A percentile compares a stretch with the other conserved stretches of the same genome.
These are phyloP conservation scores for Abortiporus biennis DNA, from an alignment of 1,284 basidiomycete genomes.

Conservation along the genomic window DNA sequence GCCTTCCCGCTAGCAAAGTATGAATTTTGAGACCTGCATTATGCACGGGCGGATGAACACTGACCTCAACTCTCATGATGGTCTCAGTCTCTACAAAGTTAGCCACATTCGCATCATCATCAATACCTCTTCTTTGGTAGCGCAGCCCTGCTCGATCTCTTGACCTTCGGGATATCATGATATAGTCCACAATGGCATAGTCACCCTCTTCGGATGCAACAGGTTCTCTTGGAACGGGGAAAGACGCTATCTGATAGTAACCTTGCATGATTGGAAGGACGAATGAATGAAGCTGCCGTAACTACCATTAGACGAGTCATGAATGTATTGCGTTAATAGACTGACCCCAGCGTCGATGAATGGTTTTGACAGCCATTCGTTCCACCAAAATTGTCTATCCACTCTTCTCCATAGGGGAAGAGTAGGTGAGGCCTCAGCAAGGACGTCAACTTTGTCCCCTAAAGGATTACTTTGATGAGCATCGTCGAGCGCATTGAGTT, in stretches of 20 bases:
- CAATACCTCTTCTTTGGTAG: slow-evolving; percentile 93
- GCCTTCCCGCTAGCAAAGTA: slow-evolving; percentile 52
- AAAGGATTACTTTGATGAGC: slow-evolving; percentile 17
- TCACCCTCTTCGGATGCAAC: slow-evolving; percentile 38
- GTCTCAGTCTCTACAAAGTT: slow-evolving; percentile 96
- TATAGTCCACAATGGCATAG: slow-evolving; percentile 50
- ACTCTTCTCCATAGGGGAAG: slow-evolving; percentile 82
- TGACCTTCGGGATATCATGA: slow-evolving; percentile 81
- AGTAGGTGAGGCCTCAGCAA: slow-evolving; percentile 63
- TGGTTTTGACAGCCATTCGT: slow-evolving; percentile 73
- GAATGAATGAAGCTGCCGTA: slow-evolving; percentile 64
- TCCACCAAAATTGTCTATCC: slow-evolving; percentile 87
- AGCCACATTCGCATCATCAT: slow-evolving; percentile 77
- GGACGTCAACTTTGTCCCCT: slow-evolving; percentile 41
- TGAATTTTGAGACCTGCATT: slow-evolving; percentile 7
- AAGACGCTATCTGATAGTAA: slow-evolving; percentile 69
- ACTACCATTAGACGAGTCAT: slow-evolving; percentile 3
- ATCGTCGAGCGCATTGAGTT: slow-evolving; percentile 41
- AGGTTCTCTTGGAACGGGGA: slow-evolving; percentile 56
- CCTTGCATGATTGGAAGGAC: slow-evolving; percentile 89
- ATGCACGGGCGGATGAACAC: slow-evolving; percentile 13
- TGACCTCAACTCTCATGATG: slow-evolving; percentile 73
- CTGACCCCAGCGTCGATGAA: slow-evolving; percentile 71
- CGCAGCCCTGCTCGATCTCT: slow-evolving; percentile 90
- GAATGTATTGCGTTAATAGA: neutral